Percentiles rank a stretch among this genome's conserved stretches.
phyloP scores from a whole-genome alignment of 2,329 filamentous ascomycete genomes.

The Pochonia chlamydosporia region DNA sequence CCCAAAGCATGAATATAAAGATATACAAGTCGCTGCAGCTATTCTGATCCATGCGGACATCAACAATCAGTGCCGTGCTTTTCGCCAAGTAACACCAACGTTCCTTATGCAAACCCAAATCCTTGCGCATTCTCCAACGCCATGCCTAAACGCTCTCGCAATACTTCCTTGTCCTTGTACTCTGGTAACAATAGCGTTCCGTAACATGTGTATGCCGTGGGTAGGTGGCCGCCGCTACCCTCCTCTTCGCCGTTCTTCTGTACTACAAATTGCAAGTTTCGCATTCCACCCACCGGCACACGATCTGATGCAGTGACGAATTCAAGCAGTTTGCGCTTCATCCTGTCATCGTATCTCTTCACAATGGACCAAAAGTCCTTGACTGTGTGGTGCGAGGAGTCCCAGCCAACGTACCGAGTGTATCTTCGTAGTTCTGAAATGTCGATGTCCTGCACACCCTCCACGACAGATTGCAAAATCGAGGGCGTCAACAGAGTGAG shows the following conservation, averaged over 20 bases:
- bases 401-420: slow-evolving; percentile 78
- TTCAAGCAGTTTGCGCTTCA: slow-evolving; percentile 74
- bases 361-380: slow-evolving; percentile 82
- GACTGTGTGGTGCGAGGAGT: slow-evolving; percentile 62
- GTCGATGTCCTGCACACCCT: slow-evolving; percentile 79
- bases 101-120: slow-evolving; percentile 69
- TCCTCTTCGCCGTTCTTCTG: slow-evolving; percentile 67
- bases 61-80: background rate
- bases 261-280: slow-evolving; percentile 76
- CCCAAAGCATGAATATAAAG: background rate
- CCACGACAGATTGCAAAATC: slow-evolving; percentile 70
- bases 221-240: slow-evolving; percentile 53
- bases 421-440: slow-evolving; percentile 64
- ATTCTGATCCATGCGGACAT: background rate
- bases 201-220: slow-evolving; percentile 90
- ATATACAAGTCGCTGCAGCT: slow-evolving; percentile 3
- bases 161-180: slow-evolving; percentile 64
- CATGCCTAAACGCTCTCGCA: slow-evolving; percentile 72
- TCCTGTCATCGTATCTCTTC: slow-evolving; percentile 56
- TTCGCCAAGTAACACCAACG: background rate
- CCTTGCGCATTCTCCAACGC: slow-evolving; percentile 84
- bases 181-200: slow-evolving; percentile 80
- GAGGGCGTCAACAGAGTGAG: slow-evolving; percentile 65
- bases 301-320: slow-evolving; percentile 94
- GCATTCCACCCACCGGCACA: slow-evolving; percentile 79